A percentile compares a stretch with the other conserved stretches of the same genome.
These are phyloP conservation scores for Trypanosoma platydactyli DNA, from an alignment of 208 protist species.

Conservation along the genomic window DNA sequence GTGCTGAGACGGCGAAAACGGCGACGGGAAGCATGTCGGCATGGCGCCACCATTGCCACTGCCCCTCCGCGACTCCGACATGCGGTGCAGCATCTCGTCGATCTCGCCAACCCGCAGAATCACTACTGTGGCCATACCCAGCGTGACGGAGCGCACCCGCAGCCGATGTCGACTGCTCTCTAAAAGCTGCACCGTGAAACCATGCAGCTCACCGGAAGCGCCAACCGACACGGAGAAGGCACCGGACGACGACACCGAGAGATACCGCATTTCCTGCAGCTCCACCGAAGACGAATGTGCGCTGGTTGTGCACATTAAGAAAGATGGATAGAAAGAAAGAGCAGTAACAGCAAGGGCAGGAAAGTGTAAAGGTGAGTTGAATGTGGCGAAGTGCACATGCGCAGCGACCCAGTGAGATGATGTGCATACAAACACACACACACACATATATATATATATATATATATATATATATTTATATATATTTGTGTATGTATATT, in stretches of 20 bases:
- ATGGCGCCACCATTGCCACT: background rate
- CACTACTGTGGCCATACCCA: constrained; percentile 16
- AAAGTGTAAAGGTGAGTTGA: background rate
- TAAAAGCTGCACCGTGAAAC: constrained; percentile 20
- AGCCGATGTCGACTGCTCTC: constrained; percentile 15
- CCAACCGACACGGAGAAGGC: constrained; percentile 17
- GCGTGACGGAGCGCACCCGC: constrained; percentile 4
- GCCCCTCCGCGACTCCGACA: background rate
- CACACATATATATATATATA: too few relatives aligned
- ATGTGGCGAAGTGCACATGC: background rate
- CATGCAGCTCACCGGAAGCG: constrained; percentile 19
- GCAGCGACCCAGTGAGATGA: background rate
- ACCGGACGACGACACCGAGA: constrained; percentile 18
- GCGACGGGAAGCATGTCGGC: background rate
- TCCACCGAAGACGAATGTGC: background rate
- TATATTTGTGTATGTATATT: too few relatives aligned
- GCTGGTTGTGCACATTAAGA: background rate
- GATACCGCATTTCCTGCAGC: constrained; percentile 2
- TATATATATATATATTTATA: too few relatives aligned
- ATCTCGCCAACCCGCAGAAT: constrained; percentile 15
- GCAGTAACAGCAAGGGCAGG: constrained; percentile 1
- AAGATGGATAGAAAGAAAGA: constrained; percentile 12
- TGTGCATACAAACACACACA: too few relatives aligned
- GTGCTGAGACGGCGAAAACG: constrained; percentile 16
- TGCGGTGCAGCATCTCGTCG: constrained; percentile 18